Conservation (phyloP, 371 early-diverging fungal species). For the Lichtheimia corymbifera region DNA sequence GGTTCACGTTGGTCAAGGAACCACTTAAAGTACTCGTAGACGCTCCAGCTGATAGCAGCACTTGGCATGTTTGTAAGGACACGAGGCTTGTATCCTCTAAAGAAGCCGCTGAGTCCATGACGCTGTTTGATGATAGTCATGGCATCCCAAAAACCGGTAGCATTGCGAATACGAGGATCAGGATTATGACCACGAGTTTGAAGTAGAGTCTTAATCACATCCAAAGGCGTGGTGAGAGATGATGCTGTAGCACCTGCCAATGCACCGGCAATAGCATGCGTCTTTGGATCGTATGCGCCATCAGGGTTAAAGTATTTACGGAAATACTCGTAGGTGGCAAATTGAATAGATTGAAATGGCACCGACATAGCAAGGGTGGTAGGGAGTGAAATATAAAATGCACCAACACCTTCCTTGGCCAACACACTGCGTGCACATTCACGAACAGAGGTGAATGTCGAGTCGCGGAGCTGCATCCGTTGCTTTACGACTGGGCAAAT, state of each 20-base stretch:
- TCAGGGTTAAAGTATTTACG: slow-evolving; percentile 75
- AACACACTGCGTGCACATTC: slow-evolving; percentile 71
- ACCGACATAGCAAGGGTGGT: slow-evolving; percentile 90
- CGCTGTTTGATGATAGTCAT: slow-evolving; percentile 71
- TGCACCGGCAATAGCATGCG: slow-evolving; percentile 87
- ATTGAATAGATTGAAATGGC: slow-evolving; percentile 92
- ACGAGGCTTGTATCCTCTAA: slow-evolving; percentile 82
- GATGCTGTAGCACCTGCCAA: slow-evolving; percentile 91
- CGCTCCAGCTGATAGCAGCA: slow-evolving; percentile 94
- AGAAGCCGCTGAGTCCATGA: slow-evolving; percentile 80
- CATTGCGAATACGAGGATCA: slow-evolving; percentile 71
- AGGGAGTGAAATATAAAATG: slow-evolving; percentile 93
- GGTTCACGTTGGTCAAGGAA: slow-evolving; percentile 16
- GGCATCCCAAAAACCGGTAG: slow-evolving; percentile 73
- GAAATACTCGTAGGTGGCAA: slow-evolving; percentile 86
- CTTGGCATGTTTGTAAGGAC: slow-evolving; percentile 89
- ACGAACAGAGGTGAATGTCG: slow-evolving; percentile 62
- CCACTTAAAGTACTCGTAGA: slow-evolving; percentile 89
- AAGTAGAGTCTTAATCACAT: slow-evolving; percentile 91
- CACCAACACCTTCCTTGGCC: slow-evolving; percentile 75
- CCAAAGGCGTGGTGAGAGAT: slow-evolving; percentile 90
- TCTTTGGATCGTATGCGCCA: slow-evolving; percentile 79
- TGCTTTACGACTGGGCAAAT: slow-evolving; percentile 81
- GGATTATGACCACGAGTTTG: slow-evolving; percentile 83
- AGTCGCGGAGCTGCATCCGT: slow-evolving; percentile 87